phyloP scores from a whole-genome alignment of 139 green algal genomes.

The Diplosphaera chodatii region DNA sequence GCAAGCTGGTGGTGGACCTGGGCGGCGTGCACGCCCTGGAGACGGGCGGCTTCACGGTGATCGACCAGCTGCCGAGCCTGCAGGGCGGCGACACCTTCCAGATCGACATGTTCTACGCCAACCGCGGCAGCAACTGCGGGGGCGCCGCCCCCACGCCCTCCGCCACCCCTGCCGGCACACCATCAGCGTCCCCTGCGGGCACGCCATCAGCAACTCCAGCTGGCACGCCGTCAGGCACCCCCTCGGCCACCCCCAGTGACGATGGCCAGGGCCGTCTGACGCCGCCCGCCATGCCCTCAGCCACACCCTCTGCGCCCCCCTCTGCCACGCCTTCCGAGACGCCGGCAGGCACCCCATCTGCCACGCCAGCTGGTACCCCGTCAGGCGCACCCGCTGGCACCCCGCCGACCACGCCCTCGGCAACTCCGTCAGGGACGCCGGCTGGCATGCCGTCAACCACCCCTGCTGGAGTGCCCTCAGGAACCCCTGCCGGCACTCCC shows the following conservation, averaged over 20 bases:
- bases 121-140: no score
- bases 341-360: neutral
- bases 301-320: neutral
- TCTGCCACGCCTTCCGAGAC: neutral
- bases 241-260: neutral
- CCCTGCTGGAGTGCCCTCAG: neutral
- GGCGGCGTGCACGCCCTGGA: no score
- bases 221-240: neutral
- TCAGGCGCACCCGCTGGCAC: neutral
- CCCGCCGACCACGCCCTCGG: neutral
- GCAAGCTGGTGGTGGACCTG: no score
- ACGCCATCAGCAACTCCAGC: neutral
- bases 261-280: no score
- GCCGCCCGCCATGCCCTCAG: neutral
- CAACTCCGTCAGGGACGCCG: neutral
- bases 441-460: neutral
- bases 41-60: no score
- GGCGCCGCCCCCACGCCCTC: neutral
- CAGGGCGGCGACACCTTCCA: no score
- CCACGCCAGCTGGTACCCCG: no score
- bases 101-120: no score
- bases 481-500: neutral
- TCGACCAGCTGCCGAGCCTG: no score
- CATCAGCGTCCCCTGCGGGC: neutral
- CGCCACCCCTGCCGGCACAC: neutral